Base-by-base conservation (phyloP, 1,284 basidiomycete species). In the Cutaneotrichosporon spelunceum region DNA sequence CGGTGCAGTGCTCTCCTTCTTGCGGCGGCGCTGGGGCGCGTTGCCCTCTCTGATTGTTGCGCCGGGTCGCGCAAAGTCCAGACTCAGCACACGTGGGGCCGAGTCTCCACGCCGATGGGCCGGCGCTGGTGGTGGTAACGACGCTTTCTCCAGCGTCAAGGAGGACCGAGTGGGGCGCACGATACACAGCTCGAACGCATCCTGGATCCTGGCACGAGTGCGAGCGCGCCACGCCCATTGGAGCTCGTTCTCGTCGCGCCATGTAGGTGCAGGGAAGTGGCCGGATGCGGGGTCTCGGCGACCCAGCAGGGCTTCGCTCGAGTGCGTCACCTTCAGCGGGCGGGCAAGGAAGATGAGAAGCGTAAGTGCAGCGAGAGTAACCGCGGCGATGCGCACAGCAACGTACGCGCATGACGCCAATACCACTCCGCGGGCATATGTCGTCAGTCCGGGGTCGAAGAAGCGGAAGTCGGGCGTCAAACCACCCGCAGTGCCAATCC, bases 121-220 rank as follows among this genome's bases (percentile, higher is more conserved):
- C 16, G 14, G 27, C 26, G 48, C 26, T 26, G 24, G 48, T 2
- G 9, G 48, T 16, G 48, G 48, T 27, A 50, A 14, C 5, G 48
- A 23, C 24, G 24, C 24, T 27, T 27, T 50, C 14, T 50, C 48
- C 13, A 50, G 19, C 11, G 24, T 50, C 13, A 50, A 26, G 13
- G 24, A n/a, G 9, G 44, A 48, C 6, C 54, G 42, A 8, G 42
- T 19, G 11, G 54, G 30, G 7, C 63, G 61, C 8, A 75, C 66
- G 56, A 89, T 79, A 72, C 90, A 92, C 66, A 91, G 86, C 65
- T 91, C 88, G 70, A 86, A 91, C 1, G 88, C 87, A 61, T 89
- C 88, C 70, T 87, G 85, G 42, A 92, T 82, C 47, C 90, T 83
- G 63, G 83, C 73, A n/a, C 86, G 82, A 0, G 89, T 88, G 64